Evolutionary conservation across 2,329 filamentous ascomycete species (phyloP), one percentile per base, ranked within the genome.

Genomic region (Penicillium sp.): DNA sequence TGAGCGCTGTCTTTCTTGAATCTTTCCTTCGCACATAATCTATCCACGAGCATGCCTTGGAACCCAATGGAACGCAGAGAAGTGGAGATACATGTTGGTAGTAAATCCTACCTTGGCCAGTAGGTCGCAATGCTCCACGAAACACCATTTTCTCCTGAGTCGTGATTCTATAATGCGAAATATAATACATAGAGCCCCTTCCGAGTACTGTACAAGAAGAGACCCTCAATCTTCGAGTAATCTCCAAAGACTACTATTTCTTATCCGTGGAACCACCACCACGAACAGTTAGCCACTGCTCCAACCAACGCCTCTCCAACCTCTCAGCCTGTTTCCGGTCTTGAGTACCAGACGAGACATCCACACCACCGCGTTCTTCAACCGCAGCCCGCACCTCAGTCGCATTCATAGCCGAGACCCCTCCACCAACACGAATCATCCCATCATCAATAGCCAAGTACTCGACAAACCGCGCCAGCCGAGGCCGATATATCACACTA

Each of bases 381-480:
- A 86, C 87, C 12, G 88, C 88, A 51, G 89, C 77, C 52, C 73
- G 72, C 16, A 90, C 72, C 73, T 95, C 89, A 33, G 80, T 79
- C 7, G 70, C 70, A 55, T 78, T 78, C 59, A 95, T 72, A 18
- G 71, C 77, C 3, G 64, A 56, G 4, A 80, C 77, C 0, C 84
- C 87, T 1, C 87, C 87, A 39, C 81, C 79, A 31, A 76, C 72
- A 14, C 77, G 62, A 40, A 96, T 78, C 66, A 92, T 73, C 55
- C 63, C 70, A 69, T 95, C 89, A 70, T 96, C 91, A 31, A 77
- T 71, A 38, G 77, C 77, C 54, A 96, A 66, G 63, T 87, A 88
- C 34, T 76, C 71, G 58, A 89, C 71, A 54, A 79, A 75, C 58
- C 73, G 71, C 42, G 61, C 59, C 35, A 89, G 72, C 54, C 77